These are phyloP conservation scores for Phtheirospermum japonicum DNA, from an alignment of 257 asterid genomes.

Conservation along the genomic window DNA sequence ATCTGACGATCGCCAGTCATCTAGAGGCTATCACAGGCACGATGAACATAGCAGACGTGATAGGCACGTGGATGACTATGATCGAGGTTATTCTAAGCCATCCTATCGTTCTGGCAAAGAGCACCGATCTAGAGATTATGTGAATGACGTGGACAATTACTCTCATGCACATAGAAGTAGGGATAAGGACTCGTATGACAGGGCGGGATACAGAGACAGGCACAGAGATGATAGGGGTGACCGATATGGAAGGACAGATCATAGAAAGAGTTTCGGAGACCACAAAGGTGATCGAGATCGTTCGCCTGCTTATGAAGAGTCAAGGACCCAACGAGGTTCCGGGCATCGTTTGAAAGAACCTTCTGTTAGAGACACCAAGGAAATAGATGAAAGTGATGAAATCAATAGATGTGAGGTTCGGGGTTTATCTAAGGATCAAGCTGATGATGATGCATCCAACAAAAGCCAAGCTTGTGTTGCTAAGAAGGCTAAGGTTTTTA, in stretches of 20 bases:
- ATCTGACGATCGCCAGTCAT: constrained; percentile 61
- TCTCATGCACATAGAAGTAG: constrained; percentile 45
- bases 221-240: constrained; percentile 50
- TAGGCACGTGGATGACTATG: constrained; percentile 58
- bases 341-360: constrained; percentile 36
- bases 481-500: constrained; percentile 56
- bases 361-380: constrained; percentile 38
- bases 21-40: constrained; percentile 48
- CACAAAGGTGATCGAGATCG: constrained; percentile 27
- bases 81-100: constrained; percentile 58
- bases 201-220: constrained; percentile 54
- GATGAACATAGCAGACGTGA: constrained; percentile 58
- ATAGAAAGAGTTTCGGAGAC: constrained; percentile 38
- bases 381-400: constrained; percentile 39
- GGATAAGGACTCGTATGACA: constrained; percentile 54
- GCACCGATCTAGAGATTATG: constrained; percentile 48
- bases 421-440: constrained; percentile 38
- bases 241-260: constrained; percentile 46
- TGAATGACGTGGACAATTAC: constrained; percentile 44
- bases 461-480: constrained; percentile 48
- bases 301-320: no score
- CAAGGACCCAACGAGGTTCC: no score
- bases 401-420: constrained; percentile 43
- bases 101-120: constrained; percentile 59
- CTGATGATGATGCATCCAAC: constrained; percentile 35